Base-by-base conservation (phyloP, 2,329 filamentous ascomycete species). In the Fusarium vanettenii region DNA sequence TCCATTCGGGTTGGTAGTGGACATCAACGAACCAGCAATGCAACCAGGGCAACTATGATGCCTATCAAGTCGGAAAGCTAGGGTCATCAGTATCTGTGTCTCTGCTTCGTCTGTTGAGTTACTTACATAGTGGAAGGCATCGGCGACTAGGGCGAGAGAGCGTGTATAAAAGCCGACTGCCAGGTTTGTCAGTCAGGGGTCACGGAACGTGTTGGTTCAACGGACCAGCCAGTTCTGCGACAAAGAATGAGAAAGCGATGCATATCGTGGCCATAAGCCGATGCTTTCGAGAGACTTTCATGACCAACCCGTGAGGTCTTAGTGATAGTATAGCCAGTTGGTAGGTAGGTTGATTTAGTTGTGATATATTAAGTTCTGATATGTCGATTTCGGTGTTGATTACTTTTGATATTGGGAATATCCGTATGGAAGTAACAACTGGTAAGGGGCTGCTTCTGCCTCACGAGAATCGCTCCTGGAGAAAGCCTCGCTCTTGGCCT, bases 51-150 rank as follows among this genome's bases (percentile, higher is more conserved):
- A 10, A 94, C 89, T 22, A 90, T 83, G 73, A 94, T 94, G 18
- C 92, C 89, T 63, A 94, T 87, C 1, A 95, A 82, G 76, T 95
- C 93, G 76, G 92, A 94, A 70, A 95, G 81, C 91, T 93, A 57
- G 5, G 10, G 29, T 14, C 25, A 10, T 80, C 62, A 81, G 74
- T 33, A 13, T 27, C 2, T 9, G 10, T 11, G 10, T 8, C 45
- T 16, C 5, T 5, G 2, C 7, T 13, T 11, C 6, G 11, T 22
- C 2, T 6, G 1, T 10, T 31, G 9, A 6, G 7, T 6, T 22
- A 1, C 37, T n/a, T 39, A 79, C 88, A 79, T 94, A 94, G 80
- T 95, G 93, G 76, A 95, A 95, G 1, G 94, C 92, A 85, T 95
- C 93, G 31, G 93, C 93, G 29, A 95, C 85, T 3, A 95, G 85